Base-by-base conservation (phyloP, 129 eudicot species). In the Artemisia argyi region DNA sequence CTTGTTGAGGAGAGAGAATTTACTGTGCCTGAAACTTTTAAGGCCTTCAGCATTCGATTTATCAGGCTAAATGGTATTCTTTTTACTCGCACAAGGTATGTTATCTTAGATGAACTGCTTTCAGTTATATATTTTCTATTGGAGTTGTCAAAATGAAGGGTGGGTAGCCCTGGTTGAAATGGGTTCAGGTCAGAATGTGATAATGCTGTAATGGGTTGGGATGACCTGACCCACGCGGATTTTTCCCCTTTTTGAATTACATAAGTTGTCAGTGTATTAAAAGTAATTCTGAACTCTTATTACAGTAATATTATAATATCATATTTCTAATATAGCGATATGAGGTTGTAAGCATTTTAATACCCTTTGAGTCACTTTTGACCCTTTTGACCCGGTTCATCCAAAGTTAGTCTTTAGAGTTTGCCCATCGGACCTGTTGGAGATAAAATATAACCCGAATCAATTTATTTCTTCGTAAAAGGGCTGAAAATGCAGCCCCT, bases 1-100 rank as follows among this genome's bases (percentile, higher is more conserved):
- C 42, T 57, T 64, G 68, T 68, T 49, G 82, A 79, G 69, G 98
- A 86, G 64, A 86, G 50, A 72, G 77, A 78, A 19, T 22, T 72
- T 64, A 82, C 65, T 68, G 42, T 73, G 20, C 71, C 83, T 35
- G 97, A 86, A 59, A 78, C 76, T 32, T 65, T 86, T 69, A 94
- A 84, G 78, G 75, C 84, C 28, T 94, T 94, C 64, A 58, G 84
- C 62, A 86, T 80, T 24, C 85, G 89, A 61, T 86, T 86, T 83
- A 89, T 90, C 52, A 82, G 99, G 57, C 78, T 94, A 24, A 88
- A 88, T 86, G 99, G 99, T 79, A 86, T 94, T 65, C 90, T 94
- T 62, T 94, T 94, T 76, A 90, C 99, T 24, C 97, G 97, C 51
- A 94, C 99, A 77, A 94, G 98, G 97, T 94, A 79, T 53, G 24